These are phyloP conservation scores for Xylaria arbuscula DNA, from an alignment of 2,329 filamentous ascomycete genomes.

Conservation along the genomic window DNA sequence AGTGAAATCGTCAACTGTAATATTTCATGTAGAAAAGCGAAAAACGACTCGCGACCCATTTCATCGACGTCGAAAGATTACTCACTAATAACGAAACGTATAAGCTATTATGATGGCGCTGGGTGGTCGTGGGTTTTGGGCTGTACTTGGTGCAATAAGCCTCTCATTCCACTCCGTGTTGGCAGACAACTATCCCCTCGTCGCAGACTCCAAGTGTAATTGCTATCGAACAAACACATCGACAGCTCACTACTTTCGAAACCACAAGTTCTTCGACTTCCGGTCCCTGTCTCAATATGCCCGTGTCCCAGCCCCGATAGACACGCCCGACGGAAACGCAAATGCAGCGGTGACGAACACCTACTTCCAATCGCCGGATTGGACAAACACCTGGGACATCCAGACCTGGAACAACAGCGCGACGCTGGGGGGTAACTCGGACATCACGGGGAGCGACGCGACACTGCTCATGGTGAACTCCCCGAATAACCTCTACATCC, in stretches of 20 bases:
- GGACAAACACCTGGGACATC: conserved; percentile 49
- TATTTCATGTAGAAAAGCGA: background rate
- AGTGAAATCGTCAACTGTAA: background rate
- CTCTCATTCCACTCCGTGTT: conserved; percentile 26
- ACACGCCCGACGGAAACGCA: conserved; percentile 44
- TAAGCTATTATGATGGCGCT: conserved; percentile 26
- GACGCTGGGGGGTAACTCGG: conserved; percentile 41
- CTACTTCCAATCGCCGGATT: conserved; percentile 49
- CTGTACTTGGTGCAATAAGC: conserved; percentile 32
- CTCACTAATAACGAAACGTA: background rate
- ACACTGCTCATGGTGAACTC: conserved; percentile 55
- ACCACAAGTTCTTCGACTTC: conserved; percentile 63
- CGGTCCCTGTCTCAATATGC: conserved; percentile 56
- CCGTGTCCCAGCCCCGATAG: conserved; percentile 45
- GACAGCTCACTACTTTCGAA: conserved; percentile 56
- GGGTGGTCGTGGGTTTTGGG: conserved; percentile 19
- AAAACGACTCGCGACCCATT: background rate
- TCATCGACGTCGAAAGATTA: background rate
- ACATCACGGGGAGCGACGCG: conserved; percentile 48
- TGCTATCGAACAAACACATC: conserved; percentile 62
- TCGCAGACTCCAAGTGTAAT: conserved; percentile 52
- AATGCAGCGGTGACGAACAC: conserved; percentile 45
- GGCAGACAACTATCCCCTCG: conserved; percentile 44
- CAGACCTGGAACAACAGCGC: conserved; percentile 54
- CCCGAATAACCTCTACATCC: conserved; percentile 58